A percentile compares a stretch with the other conserved stretches of the same genome.
phyloP scores from a whole-genome alignment of 2,329 filamentous ascomycete genomes.

The Penicillium olsonii region DNA sequence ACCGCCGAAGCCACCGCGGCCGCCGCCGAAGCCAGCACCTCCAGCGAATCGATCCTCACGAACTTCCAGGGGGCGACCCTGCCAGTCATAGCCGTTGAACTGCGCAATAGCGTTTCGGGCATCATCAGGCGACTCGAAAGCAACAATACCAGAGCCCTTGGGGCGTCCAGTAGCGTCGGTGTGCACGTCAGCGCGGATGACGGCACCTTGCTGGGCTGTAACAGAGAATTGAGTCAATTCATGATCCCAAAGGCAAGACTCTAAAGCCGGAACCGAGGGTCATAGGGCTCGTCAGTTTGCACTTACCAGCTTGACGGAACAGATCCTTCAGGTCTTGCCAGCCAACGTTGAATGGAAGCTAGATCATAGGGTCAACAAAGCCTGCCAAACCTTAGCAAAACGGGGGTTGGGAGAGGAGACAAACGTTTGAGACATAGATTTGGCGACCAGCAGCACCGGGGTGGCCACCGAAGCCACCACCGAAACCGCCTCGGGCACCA shows the following conservation, averaged over 20 bases:
- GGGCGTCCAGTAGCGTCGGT: constrained; percentile 86
- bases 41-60: constrained; percentile 93
- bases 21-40: constrained; percentile 48
- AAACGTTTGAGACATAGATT: constrained; percentile 97
- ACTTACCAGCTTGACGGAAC: constrained; percentile 95
- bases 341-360: constrained; percentile 96
- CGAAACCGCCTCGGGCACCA: constrained; percentile 43
- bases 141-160: constrained; percentile 95
- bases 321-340: constrained; percentile 99
- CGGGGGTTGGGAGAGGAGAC: constrained; percentile 52
- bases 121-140: constrained; percentile 92
- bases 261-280: constrained; percentile 13
- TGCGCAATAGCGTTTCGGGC: constrained; percentile 94
- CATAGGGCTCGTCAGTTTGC: constrained; percentile 11
- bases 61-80: constrained; percentile 88
- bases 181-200: constrained; percentile 95
- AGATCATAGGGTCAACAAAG: constrained; percentile 27
- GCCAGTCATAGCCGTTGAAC: constrained; percentile 99
- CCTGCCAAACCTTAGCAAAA: constrained; percentile 18
- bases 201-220: constrained; percentile 63
- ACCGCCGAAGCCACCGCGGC: constrained; percentile 60
- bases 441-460: constrained; percentile 69
- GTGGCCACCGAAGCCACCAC: constrained; percentile 34
- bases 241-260: constrained; percentile 13
- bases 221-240: constrained; percentile 32